phyloP scores from a whole-genome alignment of 2,329 filamentous ascomycete species.

The Cephalotrichum gorgonifer region DNA sequence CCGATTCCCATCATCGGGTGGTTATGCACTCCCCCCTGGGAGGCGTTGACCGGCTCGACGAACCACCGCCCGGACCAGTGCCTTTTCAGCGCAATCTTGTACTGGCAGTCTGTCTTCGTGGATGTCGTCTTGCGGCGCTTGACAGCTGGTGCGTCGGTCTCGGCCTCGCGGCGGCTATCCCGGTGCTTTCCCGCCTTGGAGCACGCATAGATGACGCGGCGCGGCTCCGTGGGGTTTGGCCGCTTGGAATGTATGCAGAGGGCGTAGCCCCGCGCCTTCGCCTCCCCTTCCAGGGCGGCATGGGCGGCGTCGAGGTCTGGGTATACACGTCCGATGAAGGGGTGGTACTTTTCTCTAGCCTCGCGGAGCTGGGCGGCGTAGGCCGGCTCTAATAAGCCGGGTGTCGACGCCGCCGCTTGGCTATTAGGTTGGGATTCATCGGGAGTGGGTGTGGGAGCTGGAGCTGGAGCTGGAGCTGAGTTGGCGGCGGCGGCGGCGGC shows the following conservation, averaged over 20 bases:
- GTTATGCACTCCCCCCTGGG: neutral
- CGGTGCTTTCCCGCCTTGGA: neutral
- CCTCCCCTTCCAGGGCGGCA: neutral
- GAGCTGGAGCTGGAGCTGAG: too few species aligned
- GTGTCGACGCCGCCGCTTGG: too few species aligned
- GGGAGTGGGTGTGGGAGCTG: too few species aligned
- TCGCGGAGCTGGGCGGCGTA: too few species aligned
- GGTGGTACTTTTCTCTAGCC: too few species aligned
- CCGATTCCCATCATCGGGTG: neutral
- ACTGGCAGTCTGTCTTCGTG: neutral
- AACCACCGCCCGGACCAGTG: neutral
- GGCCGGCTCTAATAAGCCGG: too few species aligned
- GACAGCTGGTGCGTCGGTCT: neutral
- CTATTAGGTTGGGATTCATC: too few species aligned
- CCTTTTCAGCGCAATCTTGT: neutral
- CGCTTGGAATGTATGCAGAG: neutral
- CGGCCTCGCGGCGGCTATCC: neutral
- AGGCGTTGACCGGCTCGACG: neutral
- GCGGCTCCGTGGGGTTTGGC: neutral
- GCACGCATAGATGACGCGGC: neutral
- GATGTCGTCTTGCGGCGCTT: neutral
- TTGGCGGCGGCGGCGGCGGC: too few species aligned
- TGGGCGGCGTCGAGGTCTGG: neutral
- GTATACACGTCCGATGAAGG: neutral
- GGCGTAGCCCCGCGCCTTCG: neutral